A percentile compares a stretch with the other conserved stretches of the same genome.
Evolutionary conservation across 1,284 basidiomycete genomes (phyloP).

Genomic region (Pascua guehoae): DNA sequence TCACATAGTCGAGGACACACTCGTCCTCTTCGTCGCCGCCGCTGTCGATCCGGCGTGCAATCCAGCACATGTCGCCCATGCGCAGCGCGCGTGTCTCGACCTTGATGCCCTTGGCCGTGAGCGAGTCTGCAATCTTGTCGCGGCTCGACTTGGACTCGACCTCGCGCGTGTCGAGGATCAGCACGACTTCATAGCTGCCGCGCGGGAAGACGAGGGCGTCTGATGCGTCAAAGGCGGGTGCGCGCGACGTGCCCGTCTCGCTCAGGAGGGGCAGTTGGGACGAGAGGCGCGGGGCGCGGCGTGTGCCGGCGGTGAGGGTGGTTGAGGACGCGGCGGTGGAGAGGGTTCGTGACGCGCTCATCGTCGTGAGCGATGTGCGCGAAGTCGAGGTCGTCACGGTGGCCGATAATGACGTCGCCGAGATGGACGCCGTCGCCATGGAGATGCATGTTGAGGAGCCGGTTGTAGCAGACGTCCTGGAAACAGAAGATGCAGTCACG

Average conservation of each 20-base stretch:
- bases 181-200: constrained; percentile 54
- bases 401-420: too few relatives aligned
- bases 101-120: constrained; percentile 46
- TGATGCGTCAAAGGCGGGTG: constrained; percentile 29
- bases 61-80: constrained; percentile 58
- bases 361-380: too few relatives aligned
- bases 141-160: constrained; percentile 47
- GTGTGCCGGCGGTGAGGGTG: not conserved
- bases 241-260: constrained; percentile 7
- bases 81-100: constrained; percentile 54
- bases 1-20: constrained; percentile 56
- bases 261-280: constrained; percentile 26
- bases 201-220: constrained; percentile 50
- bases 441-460: too few relatives aligned
- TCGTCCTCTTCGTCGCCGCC: constrained; percentile 48
- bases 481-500: not conserved
- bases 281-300: constrained; percentile 28
- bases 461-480: not conserved
- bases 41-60: constrained; percentile 50
- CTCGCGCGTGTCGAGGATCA: constrained; percentile 58
- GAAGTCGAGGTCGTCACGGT: too few relatives aligned
- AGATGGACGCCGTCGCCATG: too few relatives aligned
- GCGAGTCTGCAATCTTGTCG: constrained; percentile 43
- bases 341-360: too few relatives aligned
- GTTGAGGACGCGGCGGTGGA: too few relatives aligned